Evolutionary conservation across 1,284 basidiomycete species (phyloP), one percentile per base, ranked within the genome.

Genomic region (Cryptococcus hybrid): DNA sequence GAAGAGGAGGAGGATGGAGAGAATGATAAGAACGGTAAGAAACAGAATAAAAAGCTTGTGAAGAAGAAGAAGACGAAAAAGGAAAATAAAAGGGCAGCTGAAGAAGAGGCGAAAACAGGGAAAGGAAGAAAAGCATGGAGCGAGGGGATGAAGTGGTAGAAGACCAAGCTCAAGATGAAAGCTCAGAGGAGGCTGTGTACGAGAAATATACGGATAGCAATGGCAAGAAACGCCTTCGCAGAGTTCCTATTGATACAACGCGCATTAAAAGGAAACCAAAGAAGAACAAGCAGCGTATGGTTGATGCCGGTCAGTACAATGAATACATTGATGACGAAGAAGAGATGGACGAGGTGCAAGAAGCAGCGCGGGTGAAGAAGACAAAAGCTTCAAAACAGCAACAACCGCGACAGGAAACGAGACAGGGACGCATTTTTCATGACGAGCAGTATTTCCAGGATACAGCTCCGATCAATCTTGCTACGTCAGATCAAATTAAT

Each of bases 41-140:
- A 36, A 40, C 40, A 49, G 49, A 57, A 35, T 39, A 39, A 54
- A 44, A 54, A 36, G 15, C 57, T 55, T 48, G 52, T 55, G 54
- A 47, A 56, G 60, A 57, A 57, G 48, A 57, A 57, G 54, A 60
- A 62, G 56, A 63, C 62, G 62, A 60, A 56, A 52, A 57, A 54
- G 37, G 38, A 50, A 12, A 30, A 30, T 30, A 52, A 38, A 8
- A 35, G n/a, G 4, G 37, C 15, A 49, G 49, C n/a, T n/a, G 37
- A 51, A 30, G 52, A 46, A 11, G 43, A 53, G 18, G 49, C 42
- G 24, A 37, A 51, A 40, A 54, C 40, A 40, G 35, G 44, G 35
- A 52, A 44, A 44, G 9, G 37, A 54, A 51, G 42, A 49, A 50
- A 37, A 53, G 24, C 40, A 47, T 48, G 39, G 53, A 42, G 51